A percentile compares a stretch with the other conserved stretches of the same genome.
phyloP scores from a whole-genome alignment of 2,329 filamentous ascomycete species.

The Xylariaceae sp. region DNA sequence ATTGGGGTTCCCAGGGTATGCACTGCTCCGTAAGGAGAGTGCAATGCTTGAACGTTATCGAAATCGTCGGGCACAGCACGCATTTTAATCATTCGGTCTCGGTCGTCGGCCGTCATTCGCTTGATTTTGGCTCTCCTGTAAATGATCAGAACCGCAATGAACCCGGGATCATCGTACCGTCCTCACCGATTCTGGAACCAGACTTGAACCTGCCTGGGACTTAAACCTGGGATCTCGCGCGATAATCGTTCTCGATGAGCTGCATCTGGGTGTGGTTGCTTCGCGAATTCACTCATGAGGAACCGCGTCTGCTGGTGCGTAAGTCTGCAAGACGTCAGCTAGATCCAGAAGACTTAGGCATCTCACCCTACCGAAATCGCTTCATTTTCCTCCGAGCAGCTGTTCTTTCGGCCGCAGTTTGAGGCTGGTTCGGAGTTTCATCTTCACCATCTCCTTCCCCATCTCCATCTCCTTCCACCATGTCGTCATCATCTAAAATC shows the following conservation, averaged over 20 bases:
- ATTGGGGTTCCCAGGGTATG: constrained; percentile 58
- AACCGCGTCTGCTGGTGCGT: constrained; percentile 98
- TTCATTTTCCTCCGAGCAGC: constrained; percentile 71
- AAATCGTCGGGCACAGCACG: constrained; percentile 74
- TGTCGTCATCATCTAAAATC: constrained; percentile 61
- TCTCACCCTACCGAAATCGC: constrained; percentile 70
- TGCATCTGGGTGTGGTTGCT: constrained; percentile 92
- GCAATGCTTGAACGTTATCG: constrained; percentile 72
- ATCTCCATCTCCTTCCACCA: constrained; percentile 58
- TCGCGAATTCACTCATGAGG: constrained; percentile 95
- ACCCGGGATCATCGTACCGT: constrained; percentile 25
- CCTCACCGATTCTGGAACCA: constrained; percentile 97
- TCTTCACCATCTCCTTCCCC: constrained; percentile 53
- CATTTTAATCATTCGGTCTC: constrained; percentile 76
- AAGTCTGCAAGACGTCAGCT: constrained; percentile 64
- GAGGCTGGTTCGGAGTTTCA: constrained; percentile 62
- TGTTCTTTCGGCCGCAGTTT: constrained; percentile 56
- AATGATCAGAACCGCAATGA: constrained; percentile 30
- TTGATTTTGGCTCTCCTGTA: constrained; percentile 73
- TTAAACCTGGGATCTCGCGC: constrained; percentile 88
- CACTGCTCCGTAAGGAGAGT: constrained; percentile 70
- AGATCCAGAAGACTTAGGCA: neutral
- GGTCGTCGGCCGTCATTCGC: constrained; percentile 72
- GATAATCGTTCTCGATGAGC: constrained; percentile 87
- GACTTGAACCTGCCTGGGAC: constrained; percentile 91